A percentile compares a stretch with the other conserved stretches of the same genome.
Evolutionary conservation across 129 eudicot genomes (phyloP).

Genomic region (Flaveria linearis): DNA sequence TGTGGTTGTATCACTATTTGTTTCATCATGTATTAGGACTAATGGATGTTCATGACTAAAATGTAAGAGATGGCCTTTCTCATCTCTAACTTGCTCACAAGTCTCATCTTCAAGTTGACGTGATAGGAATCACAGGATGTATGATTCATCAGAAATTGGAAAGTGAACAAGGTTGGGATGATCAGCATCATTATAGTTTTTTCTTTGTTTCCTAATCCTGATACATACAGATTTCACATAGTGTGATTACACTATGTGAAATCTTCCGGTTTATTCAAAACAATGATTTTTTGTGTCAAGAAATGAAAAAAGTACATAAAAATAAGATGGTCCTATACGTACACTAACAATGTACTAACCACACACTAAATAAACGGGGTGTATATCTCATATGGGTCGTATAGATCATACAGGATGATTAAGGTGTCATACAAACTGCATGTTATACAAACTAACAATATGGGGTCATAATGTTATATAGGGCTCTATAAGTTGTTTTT

Average conservation of each 20-base stretch:
- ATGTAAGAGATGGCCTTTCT: not conserved
- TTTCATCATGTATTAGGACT: not conserved
- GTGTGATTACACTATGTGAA: not conserved
- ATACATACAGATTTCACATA: not conserved
- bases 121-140: slow-evolving; percentile 7
- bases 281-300: too few relatives aligned
- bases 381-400: too few relatives aligned
- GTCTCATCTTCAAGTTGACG: not conserved
- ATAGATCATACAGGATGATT: too few relatives aligned
- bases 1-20: not conserved
- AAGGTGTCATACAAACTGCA: too few relatives aligned
- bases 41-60: slow-evolving; percentile 4
- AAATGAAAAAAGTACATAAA: too few relatives aligned
- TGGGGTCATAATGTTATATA: too few relatives aligned
- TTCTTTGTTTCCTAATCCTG: not conserved
- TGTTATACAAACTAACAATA: too few relatives aligned
- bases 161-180: not conserved
- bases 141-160: slow-evolving; percentile 14
- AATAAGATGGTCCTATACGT: too few relatives aligned
- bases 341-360: too few relatives aligned
- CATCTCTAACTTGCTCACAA: not conserved
- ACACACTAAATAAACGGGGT: too few relatives aligned
- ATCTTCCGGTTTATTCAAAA: not conserved
- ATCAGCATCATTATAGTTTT: slow-evolving; percentile 2
- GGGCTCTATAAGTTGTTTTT: too few relatives aligned